These are phyloP conservation scores for Calonectria naviculata DNA, from an alignment of 2,329 filamentous ascomycete genomes.

Conservation along the genomic window DNA sequence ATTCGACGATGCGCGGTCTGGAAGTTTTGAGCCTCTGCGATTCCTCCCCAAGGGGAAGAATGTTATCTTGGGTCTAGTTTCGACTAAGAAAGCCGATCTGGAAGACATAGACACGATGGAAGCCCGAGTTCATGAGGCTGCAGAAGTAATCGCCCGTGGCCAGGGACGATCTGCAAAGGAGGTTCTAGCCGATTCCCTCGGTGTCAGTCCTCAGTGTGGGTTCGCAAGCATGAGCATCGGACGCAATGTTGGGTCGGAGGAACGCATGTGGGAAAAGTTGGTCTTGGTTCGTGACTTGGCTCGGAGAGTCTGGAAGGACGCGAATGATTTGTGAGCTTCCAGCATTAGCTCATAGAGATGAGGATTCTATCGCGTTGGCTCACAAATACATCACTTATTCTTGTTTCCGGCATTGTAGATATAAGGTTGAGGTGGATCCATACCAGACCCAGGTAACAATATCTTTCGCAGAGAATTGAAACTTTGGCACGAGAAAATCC, in stretches of 20 bases:
- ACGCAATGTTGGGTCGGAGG: not conserved
- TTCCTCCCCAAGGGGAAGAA: not conserved
- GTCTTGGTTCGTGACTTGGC: not conserved
- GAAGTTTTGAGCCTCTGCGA: not conserved
- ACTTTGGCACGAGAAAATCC: no score
- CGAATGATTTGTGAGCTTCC: no score
- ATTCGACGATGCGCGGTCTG: conserved; percentile 3
- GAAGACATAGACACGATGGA: not conserved
- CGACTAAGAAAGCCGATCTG: not conserved
- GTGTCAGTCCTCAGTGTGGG: conserved; percentile 3
- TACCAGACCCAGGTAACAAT: no score
- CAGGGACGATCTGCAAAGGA: not conserved
- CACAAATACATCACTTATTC: no score
- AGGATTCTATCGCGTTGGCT: no score
- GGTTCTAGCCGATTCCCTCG: not conserved
- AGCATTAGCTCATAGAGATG: no score
- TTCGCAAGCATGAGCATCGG: conserved; percentile 2
- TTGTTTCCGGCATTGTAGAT: no score
- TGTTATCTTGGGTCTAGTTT: conserved; percentile 1
- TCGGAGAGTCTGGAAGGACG: not conserved
- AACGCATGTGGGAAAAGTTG: conserved; percentile 6
- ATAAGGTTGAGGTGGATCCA: no score
- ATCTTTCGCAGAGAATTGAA: no score
- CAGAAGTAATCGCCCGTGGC: not conserved
- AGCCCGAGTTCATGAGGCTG: not conserved